Conservation (phyloP, 2,329 filamentous ascomycete genomes). For the Botrytis deweyae region DNA sequence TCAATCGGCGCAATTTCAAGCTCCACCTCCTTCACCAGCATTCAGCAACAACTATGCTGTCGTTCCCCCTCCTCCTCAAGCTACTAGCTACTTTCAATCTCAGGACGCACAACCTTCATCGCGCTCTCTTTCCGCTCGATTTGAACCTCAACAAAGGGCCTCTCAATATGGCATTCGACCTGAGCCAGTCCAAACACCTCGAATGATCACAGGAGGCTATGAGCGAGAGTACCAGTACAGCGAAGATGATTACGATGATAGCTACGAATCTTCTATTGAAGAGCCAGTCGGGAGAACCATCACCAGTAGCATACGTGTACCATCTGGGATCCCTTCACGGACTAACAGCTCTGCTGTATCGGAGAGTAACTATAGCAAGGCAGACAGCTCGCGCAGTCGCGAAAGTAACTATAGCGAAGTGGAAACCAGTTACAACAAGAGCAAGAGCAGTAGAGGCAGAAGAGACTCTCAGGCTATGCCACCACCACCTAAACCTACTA, state of each 20-base stretch:
- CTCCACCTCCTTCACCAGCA: constrained; percentile 21
- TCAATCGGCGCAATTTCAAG: constrained; percentile 12
- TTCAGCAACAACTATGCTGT: constrained; percentile 15
- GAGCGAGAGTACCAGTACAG: constrained; percentile 16
- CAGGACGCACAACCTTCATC: constrained; percentile 16
- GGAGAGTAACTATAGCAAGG: constrained; percentile 16
- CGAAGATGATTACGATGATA: constrained; percentile 16
- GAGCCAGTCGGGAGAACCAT: constrained; percentile 9
- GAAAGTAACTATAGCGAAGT: constrained; percentile 21
- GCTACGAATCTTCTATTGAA: constrained; percentile 13
- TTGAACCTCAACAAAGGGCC: constrained; percentile 28
- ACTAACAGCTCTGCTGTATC: constrained; percentile 10
- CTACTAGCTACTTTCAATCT: constrained; percentile 5
- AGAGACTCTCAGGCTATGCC: constrained; percentile 34
- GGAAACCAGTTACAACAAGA: constrained; percentile 10
- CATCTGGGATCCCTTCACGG: constrained; percentile 11
- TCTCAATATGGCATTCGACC: constrained; percentile 29
- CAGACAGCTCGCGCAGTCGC: constrained; percentile 17
- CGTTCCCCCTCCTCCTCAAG: neutral
- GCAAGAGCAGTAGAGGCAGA: constrained; percentile 24
- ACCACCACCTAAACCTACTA: neutral
- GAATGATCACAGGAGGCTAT: constrained; percentile 17
- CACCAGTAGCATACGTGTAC: constrained; percentile 17
- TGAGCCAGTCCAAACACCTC: constrained; percentile 7
- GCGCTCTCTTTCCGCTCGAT: constrained; percentile 32